These are phyloP conservation scores for Monilinia aucupariae DNA, from an alignment of 2,329 filamentous ascomycete species.

Conservation along the genomic window DNA sequence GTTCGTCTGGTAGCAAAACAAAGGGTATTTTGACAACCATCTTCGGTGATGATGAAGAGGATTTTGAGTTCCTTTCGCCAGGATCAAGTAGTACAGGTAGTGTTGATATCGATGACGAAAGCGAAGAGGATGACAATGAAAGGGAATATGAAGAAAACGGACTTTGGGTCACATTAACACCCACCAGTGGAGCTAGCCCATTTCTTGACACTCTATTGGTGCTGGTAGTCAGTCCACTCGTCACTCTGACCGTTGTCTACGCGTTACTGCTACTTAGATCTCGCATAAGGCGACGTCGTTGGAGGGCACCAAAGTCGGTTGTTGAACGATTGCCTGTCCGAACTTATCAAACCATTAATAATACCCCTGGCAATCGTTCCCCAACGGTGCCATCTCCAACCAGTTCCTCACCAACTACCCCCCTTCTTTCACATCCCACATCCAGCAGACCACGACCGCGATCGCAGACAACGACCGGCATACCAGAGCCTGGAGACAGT, in stretches of 20 bases:
- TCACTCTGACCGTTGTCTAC: slow-evolving; percentile 91
- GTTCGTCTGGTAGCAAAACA: slow-evolving; percentile 23
- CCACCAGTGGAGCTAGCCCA: slow-evolving; percentile 80
- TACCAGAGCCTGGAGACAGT: slow-evolving; percentile 47
- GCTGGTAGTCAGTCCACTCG: slow-evolving; percentile 86
- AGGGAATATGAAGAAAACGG: slow-evolving; percentile 59
- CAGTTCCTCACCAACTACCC: slow-evolving; percentile 68
- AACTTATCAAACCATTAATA: slow-evolving; percentile 82
- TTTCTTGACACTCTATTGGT: slow-evolving; percentile 97
- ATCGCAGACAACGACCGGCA: slow-evolving; percentile 59
- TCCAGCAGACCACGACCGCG: slow-evolving; percentile 52
- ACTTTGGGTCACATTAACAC: slow-evolving; percentile 94
- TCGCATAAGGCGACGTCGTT: slow-evolving; percentile 80
- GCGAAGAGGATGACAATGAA: slow-evolving; percentile 38
- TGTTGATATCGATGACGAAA: slow-evolving; percentile 26
- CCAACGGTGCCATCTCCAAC: slow-evolving; percentile 58
- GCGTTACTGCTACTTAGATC: slow-evolving; percentile 80
- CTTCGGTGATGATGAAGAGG: slow-evolving; percentile 43
- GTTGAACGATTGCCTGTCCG: slow-evolving; percentile 92
- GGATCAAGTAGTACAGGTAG: slow-evolving; percentile 16
- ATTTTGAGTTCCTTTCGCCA: slow-evolving; percentile 32
- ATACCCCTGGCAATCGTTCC: slow-evolving; percentile 52
- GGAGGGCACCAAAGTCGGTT: slow-evolving; percentile 95
- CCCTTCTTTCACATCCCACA: slow-evolving; percentile 60
- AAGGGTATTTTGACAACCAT: slow-evolving; percentile 45